Conservation (phyloP, 768 basidiomycete genomes). For the Naganishia vaughanmartiniae region DNA sequence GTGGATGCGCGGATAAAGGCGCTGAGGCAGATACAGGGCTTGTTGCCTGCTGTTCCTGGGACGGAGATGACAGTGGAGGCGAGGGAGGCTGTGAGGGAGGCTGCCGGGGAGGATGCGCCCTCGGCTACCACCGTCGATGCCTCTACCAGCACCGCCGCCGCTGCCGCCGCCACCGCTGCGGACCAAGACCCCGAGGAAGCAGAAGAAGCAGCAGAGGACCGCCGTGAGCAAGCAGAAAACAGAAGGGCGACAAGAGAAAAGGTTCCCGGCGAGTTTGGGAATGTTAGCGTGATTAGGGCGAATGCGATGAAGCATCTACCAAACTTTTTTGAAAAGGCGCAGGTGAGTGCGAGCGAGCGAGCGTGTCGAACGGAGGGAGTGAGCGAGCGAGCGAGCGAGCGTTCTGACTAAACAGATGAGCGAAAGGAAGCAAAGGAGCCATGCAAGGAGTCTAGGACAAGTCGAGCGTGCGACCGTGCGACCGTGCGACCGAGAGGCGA, state of each 20-base stretch:
- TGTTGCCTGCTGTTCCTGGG: background rate
- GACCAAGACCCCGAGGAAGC: background rate
- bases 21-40: conserved; percentile 59
- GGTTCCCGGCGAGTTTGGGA: conserved; percentile 57
- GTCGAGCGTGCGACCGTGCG: too few relatives aligned
- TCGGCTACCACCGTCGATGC: background rate
- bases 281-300: conserved; percentile 87
- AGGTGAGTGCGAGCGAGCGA: conserved; percentile 52
- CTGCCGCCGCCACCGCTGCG: background rate
- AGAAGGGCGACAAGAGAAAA: conserved; percentile 33
- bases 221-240: conserved; percentile 32
- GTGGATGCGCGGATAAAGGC: conserved; percentile 90
- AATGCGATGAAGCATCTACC: conserved; percentile 99
- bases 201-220: conserved; percentile 14
- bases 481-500: too few relatives aligned
- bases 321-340: conserved; percentile 88
- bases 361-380: background rate
- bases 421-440: too few relatives aligned
- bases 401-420: too few relatives aligned
- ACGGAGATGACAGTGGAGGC: background rate
- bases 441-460: too few relatives aligned
- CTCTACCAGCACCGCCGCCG: background rate
- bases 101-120: background rate
- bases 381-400: background rate
- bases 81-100: conserved; percentile 5